phyloP scores from a whole-genome alignment of 257 asterid species.

The Salvia hispanica region DNA sequence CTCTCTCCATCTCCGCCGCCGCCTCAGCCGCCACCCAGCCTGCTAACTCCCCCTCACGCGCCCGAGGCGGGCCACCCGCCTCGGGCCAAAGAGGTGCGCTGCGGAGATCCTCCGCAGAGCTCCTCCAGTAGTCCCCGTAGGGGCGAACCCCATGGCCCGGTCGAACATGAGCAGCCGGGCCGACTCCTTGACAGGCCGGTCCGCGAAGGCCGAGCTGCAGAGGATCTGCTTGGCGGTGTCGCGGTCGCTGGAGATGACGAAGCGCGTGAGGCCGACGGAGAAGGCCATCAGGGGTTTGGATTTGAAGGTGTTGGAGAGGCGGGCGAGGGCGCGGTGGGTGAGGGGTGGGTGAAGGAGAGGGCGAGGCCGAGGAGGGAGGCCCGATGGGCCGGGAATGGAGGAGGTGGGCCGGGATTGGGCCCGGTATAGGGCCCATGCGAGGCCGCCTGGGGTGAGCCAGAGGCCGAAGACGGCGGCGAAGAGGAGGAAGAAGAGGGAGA shows the following conservation, averaged over 20 bases:
- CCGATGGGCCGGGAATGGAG: conserved; percentile 74
- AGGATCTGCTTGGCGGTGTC: conserved; percentile 68
- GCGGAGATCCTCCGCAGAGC: conserved; percentile 63
- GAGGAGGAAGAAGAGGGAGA: conserved; percentile 35
- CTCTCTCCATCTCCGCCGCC: conserved; percentile 34
- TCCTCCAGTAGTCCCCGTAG: conserved; percentile 81
- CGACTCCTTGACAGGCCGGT: conserved; percentile 78
- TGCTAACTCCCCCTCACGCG: conserved; percentile 51
- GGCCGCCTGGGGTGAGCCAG: conserved; percentile 80
- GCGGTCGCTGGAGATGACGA: conserved; percentile 57
- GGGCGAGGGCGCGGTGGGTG: conserved; percentile 51
- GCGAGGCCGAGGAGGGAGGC: conserved; percentile 65
- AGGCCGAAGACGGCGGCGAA: conserved; percentile 50
- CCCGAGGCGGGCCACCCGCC: conserved; percentile 45
- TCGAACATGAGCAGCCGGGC: conserved; percentile 68
- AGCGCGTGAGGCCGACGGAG: conserved; percentile 80
- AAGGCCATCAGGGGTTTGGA: conserved; percentile 68
- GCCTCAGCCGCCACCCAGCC: conserved; percentile 49
- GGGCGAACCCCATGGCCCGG: conserved; percentile 91
- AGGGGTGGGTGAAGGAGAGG: conserved; percentile 49
- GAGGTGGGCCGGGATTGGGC: conserved; percentile 33
- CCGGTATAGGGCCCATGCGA: conserved; percentile 73
- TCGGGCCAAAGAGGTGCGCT: conserved; percentile 66
- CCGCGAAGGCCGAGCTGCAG: conserved; percentile 75
- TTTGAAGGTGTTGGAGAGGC: conserved; percentile 30